phyloP scores from a whole-genome alignment of 2,329 filamentous ascomycete genomes.

The Aspergillus terreus region DNA sequence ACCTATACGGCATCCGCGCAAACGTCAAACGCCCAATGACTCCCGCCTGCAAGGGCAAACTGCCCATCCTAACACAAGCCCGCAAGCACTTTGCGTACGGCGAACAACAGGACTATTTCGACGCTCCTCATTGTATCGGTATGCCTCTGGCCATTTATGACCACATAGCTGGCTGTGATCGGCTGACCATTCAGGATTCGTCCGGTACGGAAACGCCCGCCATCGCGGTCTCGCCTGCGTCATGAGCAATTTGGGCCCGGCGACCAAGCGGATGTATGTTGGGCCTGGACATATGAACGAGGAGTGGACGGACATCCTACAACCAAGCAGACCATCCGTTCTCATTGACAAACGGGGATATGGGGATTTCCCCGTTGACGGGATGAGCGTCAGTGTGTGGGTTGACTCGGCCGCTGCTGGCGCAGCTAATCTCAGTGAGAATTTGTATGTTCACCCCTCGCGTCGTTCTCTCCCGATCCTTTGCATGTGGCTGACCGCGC shows the following conservation, averaged over 20 bases:
- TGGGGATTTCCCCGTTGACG: conserved; percentile 54
- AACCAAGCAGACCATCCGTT: conserved; percentile 53
- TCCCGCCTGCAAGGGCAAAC: conserved; percentile 52
- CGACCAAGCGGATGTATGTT: conserved; percentile 59
- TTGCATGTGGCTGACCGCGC: too few relatives aligned
- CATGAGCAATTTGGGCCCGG: conserved; percentile 51
- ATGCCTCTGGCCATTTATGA: not conserved
- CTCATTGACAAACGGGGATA: conserved; percentile 58
- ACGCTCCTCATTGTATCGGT: conserved; percentile 58
- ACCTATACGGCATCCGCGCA: conserved; percentile 62
- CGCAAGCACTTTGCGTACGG: conserved; percentile 66
- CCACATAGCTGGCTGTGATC: not conserved
- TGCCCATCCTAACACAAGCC: conserved; percentile 59
- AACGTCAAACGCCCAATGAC: conserved; percentile 45
- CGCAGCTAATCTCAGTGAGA: too few relatives aligned
- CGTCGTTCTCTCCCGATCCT: too few relatives aligned
- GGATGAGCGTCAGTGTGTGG: conserved; percentile 59
- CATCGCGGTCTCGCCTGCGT: conserved; percentile 56
- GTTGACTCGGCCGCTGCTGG: conserved; percentile 45
- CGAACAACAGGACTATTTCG: conserved; percentile 61
- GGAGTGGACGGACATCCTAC: conserved; percentile 61
- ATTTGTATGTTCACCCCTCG: too few relatives aligned
- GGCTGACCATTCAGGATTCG: conserved; percentile 39
- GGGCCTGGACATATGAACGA: conserved; percentile 57
- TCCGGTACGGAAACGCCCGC: conserved; percentile 49